Conservation (phyloP, 2,329 filamentous ascomycete species). For the Hymenoscyphus fraxineus region DNA sequence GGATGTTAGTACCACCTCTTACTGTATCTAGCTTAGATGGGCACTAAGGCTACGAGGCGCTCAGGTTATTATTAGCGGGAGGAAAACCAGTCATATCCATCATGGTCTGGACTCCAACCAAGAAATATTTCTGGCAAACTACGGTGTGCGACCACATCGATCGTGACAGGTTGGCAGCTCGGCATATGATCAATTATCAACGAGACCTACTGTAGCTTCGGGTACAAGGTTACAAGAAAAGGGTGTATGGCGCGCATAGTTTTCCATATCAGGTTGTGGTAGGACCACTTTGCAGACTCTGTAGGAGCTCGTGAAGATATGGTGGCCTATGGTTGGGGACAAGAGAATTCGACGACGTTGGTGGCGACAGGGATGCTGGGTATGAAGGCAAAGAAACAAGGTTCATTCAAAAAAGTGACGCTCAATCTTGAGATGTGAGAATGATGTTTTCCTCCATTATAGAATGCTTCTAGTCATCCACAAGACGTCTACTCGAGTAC, state of each 20-base stretch:
- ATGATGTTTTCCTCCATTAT: neutral
- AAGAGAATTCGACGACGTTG: constrained; percentile 12
- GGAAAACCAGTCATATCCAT: neutral
- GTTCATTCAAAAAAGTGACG: neutral
- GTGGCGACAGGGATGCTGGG: constrained; percentile 25
- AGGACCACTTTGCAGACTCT: constrained; percentile 7
- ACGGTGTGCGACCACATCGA: neutral
- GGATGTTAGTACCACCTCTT: constrained; percentile 14
- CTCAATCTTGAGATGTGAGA: neutral
- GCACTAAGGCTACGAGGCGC: constrained; percentile 8
- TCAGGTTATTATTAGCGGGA: neutral
- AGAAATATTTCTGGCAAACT: neutral
- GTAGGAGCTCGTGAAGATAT: constrained; percentile 5
- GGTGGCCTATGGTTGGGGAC: constrained; percentile 15
- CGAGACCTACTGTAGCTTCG: neutral
- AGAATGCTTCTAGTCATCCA: neutral
- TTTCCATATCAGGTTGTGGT: neutral
- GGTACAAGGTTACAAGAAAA: neutral
- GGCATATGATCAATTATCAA: neutral
- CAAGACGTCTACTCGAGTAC: neutral
- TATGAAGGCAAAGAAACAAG: constrained; percentile 7
- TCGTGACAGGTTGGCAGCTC: neutral
- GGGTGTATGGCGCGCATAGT: neutral
- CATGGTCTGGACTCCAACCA: neutral
- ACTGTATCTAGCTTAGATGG: constrained; percentile 9